Conservation (phyloP, 106 monocot genomes). For the Dendrobium officinale region DNA sequence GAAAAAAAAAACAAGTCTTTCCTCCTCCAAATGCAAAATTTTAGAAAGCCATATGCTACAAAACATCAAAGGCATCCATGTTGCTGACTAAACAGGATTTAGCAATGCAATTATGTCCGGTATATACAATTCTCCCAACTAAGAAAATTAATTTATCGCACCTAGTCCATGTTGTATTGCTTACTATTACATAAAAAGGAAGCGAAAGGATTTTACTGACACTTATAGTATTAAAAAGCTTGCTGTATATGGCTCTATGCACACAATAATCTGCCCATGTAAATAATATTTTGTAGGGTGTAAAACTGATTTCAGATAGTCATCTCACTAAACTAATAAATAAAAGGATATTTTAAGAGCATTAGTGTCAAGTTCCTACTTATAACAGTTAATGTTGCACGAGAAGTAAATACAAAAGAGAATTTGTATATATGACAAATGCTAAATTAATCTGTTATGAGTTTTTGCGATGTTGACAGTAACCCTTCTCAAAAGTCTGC, state of each 20-base stretch:
- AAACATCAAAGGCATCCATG: not conserved
- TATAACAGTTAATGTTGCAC: not conserved
- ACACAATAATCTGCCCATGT: not conserved
- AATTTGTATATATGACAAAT: not conserved
- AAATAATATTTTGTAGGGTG: too few species aligned
- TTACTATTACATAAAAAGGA: not conserved
- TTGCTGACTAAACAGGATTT: not conserved
- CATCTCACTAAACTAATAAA: not conserved
- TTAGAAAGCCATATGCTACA: not conserved
- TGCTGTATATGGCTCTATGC: not conserved
- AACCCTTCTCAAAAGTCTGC: not conserved
- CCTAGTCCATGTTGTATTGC: not conserved
- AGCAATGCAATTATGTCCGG: not conserved
- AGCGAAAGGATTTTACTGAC: not conserved
- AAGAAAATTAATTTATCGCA: not conserved
- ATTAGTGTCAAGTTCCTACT: not conserved
- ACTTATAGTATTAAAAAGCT: not conserved
- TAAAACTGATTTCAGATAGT: not conserved
- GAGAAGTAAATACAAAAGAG: not conserved
- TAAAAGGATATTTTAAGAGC: not conserved
- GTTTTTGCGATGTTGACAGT: not conserved
- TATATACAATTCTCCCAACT: not conserved
- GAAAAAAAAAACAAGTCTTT: not conserved
- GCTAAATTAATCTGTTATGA: not conserved
- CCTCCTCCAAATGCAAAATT: slow-evolving; percentile 1